Conservation (phyloP, 1,139 yeast genomes). For the Casaregolazyma lundiana region DNA sequence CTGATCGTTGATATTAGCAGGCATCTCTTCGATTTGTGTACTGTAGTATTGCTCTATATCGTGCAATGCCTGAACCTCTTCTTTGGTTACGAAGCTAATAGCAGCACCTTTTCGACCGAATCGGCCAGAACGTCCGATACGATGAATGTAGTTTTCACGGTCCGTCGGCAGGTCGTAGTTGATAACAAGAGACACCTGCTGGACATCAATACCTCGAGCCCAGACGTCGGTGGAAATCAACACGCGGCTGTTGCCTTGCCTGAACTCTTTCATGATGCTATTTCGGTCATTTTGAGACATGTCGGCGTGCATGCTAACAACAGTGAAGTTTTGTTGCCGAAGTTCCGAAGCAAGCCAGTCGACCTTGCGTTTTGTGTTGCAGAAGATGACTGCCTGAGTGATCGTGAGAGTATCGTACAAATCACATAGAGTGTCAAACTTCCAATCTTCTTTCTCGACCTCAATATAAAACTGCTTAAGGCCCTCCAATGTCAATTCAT, state of each 20-base stretch:
- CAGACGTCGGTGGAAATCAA: conserved; percentile 93
- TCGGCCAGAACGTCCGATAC: conserved; percentile 93
- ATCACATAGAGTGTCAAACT: conserved; percentile 90
- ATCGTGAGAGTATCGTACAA: conserved; percentile 89
- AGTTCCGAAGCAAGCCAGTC: conserved; percentile 85
- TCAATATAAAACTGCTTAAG: conserved; percentile 82
- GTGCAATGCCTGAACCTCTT: conserved; percentile 55
- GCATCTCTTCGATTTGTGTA: conserved; percentile 82
- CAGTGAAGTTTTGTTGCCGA: conserved; percentile 77
- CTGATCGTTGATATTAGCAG: conserved; percentile 59
- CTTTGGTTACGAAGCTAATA: conserved; percentile 74
- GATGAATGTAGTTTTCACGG: conserved; percentile 84
- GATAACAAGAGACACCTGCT: conserved; percentile 90
- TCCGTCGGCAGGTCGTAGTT: conserved; percentile 87
- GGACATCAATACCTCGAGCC: conserved; percentile 98
- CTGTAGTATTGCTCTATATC: conserved; percentile 76
- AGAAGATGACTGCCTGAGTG: conserved; percentile 93
- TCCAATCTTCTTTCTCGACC: conserved; percentile 92
- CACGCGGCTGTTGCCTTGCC: conserved; percentile 58
- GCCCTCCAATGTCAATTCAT: conserved; percentile 83
- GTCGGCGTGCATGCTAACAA: conserved; percentile 94
- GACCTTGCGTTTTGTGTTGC: conserved; percentile 88
- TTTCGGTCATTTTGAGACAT: conserved; percentile 94
- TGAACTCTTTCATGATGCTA: conserved; percentile 73
- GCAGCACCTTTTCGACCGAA: conserved; percentile 97